Percentiles rank a stretch among this genome's conserved stretches.
Evolutionary conservation across 371 early-diverging fungal genomes (phyloP).

Genomic region (Rhizopus stolonifer): DNA sequence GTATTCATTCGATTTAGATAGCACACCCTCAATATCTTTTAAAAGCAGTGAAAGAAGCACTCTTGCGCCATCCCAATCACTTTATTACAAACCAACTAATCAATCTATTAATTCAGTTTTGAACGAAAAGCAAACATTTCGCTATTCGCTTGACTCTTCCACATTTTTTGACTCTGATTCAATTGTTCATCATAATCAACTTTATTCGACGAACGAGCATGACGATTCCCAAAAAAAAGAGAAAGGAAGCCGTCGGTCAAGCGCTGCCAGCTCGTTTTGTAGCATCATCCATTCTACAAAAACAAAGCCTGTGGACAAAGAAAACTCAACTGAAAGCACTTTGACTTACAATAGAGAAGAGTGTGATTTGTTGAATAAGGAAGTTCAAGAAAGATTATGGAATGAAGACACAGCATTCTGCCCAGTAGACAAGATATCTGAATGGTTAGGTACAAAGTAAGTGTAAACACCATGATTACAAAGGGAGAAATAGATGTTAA

Average conservation of each 20-base stretch:
- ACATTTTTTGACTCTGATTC: not conserved
- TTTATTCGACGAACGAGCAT: not conserved
- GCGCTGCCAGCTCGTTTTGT: not conserved
- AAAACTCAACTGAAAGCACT: not conserved
- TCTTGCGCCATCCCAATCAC: not conserved
- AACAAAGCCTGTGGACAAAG: not conserved
- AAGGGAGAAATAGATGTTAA: not conserved
- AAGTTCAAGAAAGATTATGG: slow-evolving; percentile 19
- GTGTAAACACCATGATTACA: not conserved
- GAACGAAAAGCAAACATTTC: not conserved
- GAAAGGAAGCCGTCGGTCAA: not conserved
- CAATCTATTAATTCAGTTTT: not conserved
- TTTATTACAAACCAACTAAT: not conserved
- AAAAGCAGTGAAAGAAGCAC: not conserved
- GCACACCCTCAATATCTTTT: not conserved
- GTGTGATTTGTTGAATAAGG: too few relatives aligned
- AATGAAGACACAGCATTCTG: slow-evolving; percentile 15
- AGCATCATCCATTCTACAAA: not conserved
- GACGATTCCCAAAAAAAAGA: too few relatives aligned
- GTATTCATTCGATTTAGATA: not conserved
- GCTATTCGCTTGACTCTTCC: not conserved
- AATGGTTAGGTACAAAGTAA: slow-evolving; percentile 23
- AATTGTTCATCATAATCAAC: not conserved
- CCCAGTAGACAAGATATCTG: slow-evolving; percentile 17
- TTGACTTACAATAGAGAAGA: too few relatives aligned